Base-by-base conservation (phyloP, 768 basidiomycete genomes). In the Macrocybe gigantea region DNA sequence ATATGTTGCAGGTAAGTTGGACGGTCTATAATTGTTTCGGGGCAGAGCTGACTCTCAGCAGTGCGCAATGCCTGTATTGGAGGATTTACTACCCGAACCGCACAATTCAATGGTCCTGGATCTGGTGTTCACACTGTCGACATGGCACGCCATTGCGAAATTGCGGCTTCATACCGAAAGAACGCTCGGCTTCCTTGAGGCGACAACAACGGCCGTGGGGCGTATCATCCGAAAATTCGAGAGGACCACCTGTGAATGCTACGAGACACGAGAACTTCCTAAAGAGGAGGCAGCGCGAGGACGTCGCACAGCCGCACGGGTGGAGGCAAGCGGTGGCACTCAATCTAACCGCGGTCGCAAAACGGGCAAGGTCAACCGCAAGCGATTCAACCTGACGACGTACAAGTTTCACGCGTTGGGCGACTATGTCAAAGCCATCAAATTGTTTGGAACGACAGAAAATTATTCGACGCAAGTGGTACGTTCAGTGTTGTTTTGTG, bases 61-160 rank as follows among this genome's bases (percentile, higher is more conserved):
- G 67, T 70, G 67, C 42, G 41, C 53, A 1, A 59, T 65, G 11
- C 64, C 69, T 4, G 66, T 54, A 1, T 60, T 73, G 31, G 67
- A 74, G 5, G 69, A 64, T 3, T 59, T 76, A 0, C 49, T 75
- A 0, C 62, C 59, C 1, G 48, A 57, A 6, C 42, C 49, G 0
- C 59, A 71, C 8, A 56, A 72, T 29, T 1, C 12, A 5, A 48
- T 59, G 6, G 32, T 71, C 1, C 51, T 56, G 3, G 51, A 55
- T 1, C 56, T 73, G 0, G 47, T 72, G 0, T 69, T 63, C 48
- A 46, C 45, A 7, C 53, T 68, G 2, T 59, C 57, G 3, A 53
- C 55, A n/a, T 74, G 69, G 71, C 69, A 72, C 52, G 61, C 53
- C 0, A 50, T 64, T 11, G 65, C 60, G 0, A 72, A 73, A 50